phyloP scores from a whole-genome alignment of 163 green algal genomes.

The Prototheca stagnorum region DNA sequence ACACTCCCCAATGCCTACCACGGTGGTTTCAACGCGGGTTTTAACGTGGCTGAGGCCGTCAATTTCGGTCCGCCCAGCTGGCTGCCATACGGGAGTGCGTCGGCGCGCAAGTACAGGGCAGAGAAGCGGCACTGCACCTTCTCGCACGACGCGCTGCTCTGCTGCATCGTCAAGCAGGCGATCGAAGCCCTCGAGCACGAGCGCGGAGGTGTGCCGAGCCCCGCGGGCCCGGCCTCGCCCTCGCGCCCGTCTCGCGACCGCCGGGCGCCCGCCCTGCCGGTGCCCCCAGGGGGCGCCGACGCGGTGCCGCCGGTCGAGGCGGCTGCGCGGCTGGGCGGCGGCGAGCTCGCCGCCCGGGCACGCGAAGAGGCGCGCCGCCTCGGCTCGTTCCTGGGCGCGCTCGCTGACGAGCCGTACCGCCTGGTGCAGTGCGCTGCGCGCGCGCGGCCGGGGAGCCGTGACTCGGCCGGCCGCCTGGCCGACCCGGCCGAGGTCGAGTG shows the following conservation, averaged over 20 bases:
- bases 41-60: constrained; percentile 49
- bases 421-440: too few relatives aligned
- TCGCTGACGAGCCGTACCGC: constrained; percentile 9
- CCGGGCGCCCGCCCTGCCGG: background rate
- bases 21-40: constrained; percentile 51
- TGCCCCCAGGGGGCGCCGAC: constrained; percentile 3
- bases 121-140: constrained; percentile 32
- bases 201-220: background rate
- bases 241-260: background rate
- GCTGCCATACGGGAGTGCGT: constrained; percentile 41
- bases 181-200: background rate
- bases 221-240: background rate
- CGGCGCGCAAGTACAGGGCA: constrained; percentile 37
- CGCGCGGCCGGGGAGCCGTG: background rate
- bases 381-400: background rate
- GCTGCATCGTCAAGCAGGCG: constrained; percentile 9
- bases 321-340: background rate
- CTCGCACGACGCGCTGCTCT: constrained; percentile 47
- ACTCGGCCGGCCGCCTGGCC: constrained; percentile 13
- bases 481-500: constrained; percentile 48
- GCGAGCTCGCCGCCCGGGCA: too few relatives aligned
- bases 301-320: background rate
- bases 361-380: too few relatives aligned
- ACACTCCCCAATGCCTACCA: constrained; percentile 65
- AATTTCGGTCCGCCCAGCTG: constrained; percentile 45